phyloP scores from a whole-genome alignment of 306 rosid genomes.

The Lagenaria siceraria region DNA sequence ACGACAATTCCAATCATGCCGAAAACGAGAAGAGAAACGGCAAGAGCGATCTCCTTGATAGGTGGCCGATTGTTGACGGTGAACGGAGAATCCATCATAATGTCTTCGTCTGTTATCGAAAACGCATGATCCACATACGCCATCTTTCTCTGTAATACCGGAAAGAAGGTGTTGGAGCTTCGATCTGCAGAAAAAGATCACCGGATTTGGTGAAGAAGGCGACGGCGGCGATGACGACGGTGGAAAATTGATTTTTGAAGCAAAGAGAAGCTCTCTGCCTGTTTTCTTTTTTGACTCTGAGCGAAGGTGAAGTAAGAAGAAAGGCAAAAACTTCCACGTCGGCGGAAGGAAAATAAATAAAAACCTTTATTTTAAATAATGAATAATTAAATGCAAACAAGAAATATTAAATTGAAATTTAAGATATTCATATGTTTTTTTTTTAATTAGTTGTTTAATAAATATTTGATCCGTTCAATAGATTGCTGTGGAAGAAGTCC shows the following conservation, averaged over 20 bases:
- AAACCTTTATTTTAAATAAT: background rate
- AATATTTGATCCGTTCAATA: background rate
- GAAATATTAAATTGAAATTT: background rate
- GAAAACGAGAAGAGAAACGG: slow-evolving; percentile 71
- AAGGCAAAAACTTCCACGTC: slow-evolving; percentile 7
- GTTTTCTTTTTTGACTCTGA: slow-evolving; percentile 4
- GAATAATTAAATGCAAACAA: background rate
- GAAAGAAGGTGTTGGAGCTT: background rate
- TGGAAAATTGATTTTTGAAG: background rate
- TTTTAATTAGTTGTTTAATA: background rate
- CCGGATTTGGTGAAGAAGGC: background rate
- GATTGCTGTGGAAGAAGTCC: background rate
- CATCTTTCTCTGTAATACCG: slow-evolving; percentile 16
- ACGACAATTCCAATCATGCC: slow-evolving; percentile 66
- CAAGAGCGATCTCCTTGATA: slow-evolving; percentile 86
- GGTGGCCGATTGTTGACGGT: slow-evolving; percentile 77
- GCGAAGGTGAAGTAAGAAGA: background rate
- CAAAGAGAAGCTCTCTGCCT: background rate
- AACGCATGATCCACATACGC: slow-evolving; percentile 94
- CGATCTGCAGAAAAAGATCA: background rate
- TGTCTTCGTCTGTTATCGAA: slow-evolving; percentile 88
- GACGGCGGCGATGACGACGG: background rate
- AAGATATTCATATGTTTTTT: background rate
- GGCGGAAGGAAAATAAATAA: background rate
- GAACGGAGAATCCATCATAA: slow-evolving; percentile 75